phyloP scores from a whole-genome alignment of 73 alveolate genomes.

The Paramecium octaurelia region DNA sequence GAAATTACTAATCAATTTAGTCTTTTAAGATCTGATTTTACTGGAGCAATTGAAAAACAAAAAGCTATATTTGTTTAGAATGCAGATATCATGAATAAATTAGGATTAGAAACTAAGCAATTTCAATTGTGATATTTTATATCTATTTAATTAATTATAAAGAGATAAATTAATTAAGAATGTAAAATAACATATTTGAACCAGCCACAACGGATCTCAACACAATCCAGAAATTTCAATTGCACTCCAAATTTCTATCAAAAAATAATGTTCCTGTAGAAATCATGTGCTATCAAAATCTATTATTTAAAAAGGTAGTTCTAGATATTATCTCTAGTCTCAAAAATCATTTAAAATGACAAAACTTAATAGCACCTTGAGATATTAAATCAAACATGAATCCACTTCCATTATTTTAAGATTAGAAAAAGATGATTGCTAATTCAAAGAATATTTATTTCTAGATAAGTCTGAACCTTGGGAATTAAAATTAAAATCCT shows the following conservation, averaged over 20 bases:
- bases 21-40: background rate
- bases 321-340: background rate
- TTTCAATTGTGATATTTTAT: background rate
- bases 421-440: background rate
- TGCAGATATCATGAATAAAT: background rate
- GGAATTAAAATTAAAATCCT: background rate
- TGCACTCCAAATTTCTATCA: background rate
- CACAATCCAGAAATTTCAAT: background rate
- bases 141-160: background rate
- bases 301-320: background rate
- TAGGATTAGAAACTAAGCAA: slow-evolving; percentile 8
- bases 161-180: background rate
- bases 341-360: background rate
- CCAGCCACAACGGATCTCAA: background rate
- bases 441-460: background rate
- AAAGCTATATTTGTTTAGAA: background rate
- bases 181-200: background rate
- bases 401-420: background rate
- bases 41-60: background rate
- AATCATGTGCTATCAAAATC: background rate
- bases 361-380: background rate
- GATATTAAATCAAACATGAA: background rate
- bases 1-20: slow-evolving; percentile 19
- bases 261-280: background rate
- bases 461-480: background rate